Base-by-base conservation (phyloP, 495 filamentous ascomycete species). In the Xeromyces bisporus region DNA sequence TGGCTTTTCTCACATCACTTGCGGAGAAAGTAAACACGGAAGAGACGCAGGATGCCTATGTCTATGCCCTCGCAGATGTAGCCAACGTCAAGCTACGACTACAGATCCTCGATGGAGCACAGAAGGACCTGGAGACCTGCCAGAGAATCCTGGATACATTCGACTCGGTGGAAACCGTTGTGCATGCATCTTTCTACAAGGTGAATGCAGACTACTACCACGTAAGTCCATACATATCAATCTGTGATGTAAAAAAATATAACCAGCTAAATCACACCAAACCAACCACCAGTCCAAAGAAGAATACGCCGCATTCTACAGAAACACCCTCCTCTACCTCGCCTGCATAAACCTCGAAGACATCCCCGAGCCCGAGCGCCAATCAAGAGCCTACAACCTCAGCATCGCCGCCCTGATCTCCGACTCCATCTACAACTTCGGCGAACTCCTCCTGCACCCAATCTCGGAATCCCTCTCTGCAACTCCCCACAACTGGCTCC, bases 381-480 rank as follows among this genome's bases (percentile, higher is more conserved):
- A 70, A 46, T 64, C 64, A 26, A 78, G 86, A 28, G 89, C 89
- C 29, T 87, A 93, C 62, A 83, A 93, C 57, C 78, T 99, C 36
- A 72, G 73, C 45, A 75, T 99, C 28, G 85, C 91, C 12, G 89
- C 89, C 8, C 67, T 99, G 7, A 77, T 93, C 20, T 93, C 84
- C 30, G 82, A 86, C 49, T 74, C 70, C 38, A 96, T 96, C 60
- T 96, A 96, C 69, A 99, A 96, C 67, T 99, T 99, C 39, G 89
- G 89, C 55, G 89, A 99, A 65, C 82, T 99, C 3, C 75, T 99
- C 13, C 73, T 96, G 36, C 89, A 99, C 59, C 91, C 89, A 4
- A 91, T 99, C 46, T 75, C 96, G 33, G 77, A 93, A 47, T 73
- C 80, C 5, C 67, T 99, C 32, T 64, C 58, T 26, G 59, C 71